Conservation (phyloP, 2,329 filamentous ascomycete genomes). For the Cercospora beticola region DNA sequence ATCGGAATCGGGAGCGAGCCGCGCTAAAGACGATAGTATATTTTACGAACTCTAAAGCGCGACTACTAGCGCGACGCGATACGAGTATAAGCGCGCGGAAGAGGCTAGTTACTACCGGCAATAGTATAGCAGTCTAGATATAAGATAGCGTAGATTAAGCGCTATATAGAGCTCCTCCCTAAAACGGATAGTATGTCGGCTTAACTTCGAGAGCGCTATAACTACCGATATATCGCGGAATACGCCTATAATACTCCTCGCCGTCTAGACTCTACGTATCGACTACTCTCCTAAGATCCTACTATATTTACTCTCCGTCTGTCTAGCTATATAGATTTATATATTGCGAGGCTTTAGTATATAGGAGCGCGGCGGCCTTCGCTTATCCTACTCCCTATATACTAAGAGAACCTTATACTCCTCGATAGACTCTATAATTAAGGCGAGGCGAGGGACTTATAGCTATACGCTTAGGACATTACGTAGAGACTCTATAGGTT, state of each 20-base stretch:
- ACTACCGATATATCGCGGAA: neutral
- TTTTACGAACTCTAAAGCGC: neutral
- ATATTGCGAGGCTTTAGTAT: neutral
- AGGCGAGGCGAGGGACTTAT: neutral
- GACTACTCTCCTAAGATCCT: neutral
- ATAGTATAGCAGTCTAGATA: neutral
- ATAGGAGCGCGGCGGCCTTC: neutral
- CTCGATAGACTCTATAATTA: neutral
- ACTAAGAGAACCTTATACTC: neutral
- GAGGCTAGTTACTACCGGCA: neutral
- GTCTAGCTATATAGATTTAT: neutral
- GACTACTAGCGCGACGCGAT: neutral
- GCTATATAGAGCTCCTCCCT: neutral
- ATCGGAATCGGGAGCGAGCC: neutral
- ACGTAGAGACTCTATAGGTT: neutral
- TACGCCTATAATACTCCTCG: neutral
- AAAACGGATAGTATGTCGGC: neutral
- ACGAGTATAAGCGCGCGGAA: neutral
- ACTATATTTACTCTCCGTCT: neutral
- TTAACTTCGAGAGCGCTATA: neutral
- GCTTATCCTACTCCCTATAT: neutral
- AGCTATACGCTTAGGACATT: neutral
- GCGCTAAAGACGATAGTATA: neutral
- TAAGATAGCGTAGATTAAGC: neutral
- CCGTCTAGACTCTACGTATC: neutral